These are phyloP conservation scores for Mimosa pudica DNA, from an alignment of 306 rosid species.

Conservation along the genomic window DNA sequence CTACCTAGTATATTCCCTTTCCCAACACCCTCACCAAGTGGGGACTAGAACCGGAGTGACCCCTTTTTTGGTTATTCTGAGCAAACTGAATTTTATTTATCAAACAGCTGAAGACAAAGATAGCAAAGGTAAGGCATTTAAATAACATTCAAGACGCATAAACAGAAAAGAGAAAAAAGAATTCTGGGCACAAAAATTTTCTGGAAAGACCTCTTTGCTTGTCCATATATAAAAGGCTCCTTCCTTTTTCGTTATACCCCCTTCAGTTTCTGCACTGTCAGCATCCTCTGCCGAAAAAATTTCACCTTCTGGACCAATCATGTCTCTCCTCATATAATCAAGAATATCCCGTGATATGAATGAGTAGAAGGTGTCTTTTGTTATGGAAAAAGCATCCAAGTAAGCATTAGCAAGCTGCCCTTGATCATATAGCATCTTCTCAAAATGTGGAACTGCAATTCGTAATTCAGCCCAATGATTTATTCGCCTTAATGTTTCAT, in stretches of 20 bases:
- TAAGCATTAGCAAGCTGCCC: constrained; percentile 84
- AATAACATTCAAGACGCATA: not conserved
- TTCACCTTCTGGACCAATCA: constrained; percentile 94
- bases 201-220: constrained; percentile 64
- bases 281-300: constrained; percentile 99
- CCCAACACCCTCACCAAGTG: too few relatives aligned
- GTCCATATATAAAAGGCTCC: constrained; percentile 95
- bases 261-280: constrained; percentile 91
- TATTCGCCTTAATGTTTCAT: constrained; percentile 28
- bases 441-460: constrained; percentile 95
- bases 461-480: constrained; percentile 33
- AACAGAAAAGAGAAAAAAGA: constrained; percentile 9
- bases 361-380: constrained; percentile 75
- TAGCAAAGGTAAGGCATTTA: not conserved
- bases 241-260: constrained; percentile 73
- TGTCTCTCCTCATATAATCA: constrained; percentile 89
- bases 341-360: constrained; percentile 73
- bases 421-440: constrained; percentile 98
- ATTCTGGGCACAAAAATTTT: constrained; percentile 22
- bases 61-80: not conserved
- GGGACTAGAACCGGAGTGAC: too few relatives aligned
- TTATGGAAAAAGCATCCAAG: constrained; percentile 77
- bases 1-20: too few relatives aligned
- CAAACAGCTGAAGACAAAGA: not conserved
- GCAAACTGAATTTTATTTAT: not conserved